Conservation (phyloP, 805 yeast species). For the Metschnikowia dekortorum region DNA sequence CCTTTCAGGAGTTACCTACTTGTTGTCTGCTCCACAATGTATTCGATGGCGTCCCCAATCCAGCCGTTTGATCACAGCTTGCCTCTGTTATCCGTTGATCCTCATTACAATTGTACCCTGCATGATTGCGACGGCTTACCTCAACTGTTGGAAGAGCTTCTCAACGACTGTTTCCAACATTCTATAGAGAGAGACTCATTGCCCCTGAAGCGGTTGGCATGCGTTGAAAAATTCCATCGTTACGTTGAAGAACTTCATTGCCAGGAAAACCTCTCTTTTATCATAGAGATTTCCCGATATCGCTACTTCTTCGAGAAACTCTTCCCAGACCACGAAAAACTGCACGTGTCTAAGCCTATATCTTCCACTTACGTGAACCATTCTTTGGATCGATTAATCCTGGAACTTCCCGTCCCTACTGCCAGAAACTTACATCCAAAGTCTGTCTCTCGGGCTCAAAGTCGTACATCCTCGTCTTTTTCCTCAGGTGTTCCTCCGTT, state of each 20-base stretch:
- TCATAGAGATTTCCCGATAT: conserved; percentile 43
- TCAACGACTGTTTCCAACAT: conserved; percentile 29
- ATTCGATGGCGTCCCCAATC: background rate
- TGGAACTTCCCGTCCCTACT: conserved; percentile 13
- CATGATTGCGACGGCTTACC: conserved; percentile 6
- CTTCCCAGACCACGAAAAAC: conserved; percentile 10
- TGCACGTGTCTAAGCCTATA: background rate
- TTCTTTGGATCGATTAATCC: conserved; percentile 13
- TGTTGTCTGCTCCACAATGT: background rate
- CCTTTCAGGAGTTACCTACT: background rate
- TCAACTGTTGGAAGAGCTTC: conserved; percentile 24
- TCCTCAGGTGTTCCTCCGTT: conserved; percentile 13
- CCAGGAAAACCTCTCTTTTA: conserved; percentile 42
- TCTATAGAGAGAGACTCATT: conserved; percentile 19
- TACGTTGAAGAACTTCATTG: conserved; percentile 39
- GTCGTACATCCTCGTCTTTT: conserved; percentile 5
- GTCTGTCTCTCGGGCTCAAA: conserved; percentile 5
- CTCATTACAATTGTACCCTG: background rate
- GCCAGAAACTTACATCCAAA: conserved; percentile 5
- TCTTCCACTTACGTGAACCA: conserved; percentile 10
- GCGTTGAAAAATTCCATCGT: conserved; percentile 27
- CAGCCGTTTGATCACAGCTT: background rate
- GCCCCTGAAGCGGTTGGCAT: conserved; percentile 11
- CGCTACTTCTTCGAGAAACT: conserved; percentile 38
- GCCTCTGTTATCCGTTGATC: background rate